A percentile compares a stretch with the other conserved stretches of the same genome.
phyloP scores from a whole-genome alignment of 345 rosid genomes.

The Erucastrum elatum region DNA sequence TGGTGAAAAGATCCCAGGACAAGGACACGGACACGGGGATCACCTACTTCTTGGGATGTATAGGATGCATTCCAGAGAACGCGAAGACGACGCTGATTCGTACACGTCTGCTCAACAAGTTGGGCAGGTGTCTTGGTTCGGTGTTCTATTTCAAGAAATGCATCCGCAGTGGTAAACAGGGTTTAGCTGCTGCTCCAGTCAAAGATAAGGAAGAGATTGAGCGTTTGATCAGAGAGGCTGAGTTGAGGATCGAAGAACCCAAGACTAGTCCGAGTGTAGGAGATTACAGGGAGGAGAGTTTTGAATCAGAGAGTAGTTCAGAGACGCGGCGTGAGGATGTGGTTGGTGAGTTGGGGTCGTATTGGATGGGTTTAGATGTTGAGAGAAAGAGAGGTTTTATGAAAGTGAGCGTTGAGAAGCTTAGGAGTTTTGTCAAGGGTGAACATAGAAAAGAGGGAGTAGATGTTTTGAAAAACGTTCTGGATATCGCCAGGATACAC shows the following conservation, averaged over 20 bases:
- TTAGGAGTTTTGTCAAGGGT: background rate
- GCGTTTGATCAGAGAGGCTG: background rate
- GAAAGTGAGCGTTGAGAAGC: slow-evolving; percentile 18
- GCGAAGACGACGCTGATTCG: background rate
- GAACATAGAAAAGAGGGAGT: background rate
- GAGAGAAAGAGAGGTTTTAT: slow-evolving; percentile 10
- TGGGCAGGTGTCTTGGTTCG: background rate
- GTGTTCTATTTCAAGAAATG: background rate
- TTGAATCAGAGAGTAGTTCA: background rate
- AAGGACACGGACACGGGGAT: background rate
- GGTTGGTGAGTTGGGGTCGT: background rate
- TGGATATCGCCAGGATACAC: background rate
- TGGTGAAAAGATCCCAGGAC: background rate
- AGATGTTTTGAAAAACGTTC: background rate
- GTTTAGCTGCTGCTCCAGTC: background rate
- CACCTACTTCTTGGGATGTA: background rate
- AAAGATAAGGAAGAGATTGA: background rate
- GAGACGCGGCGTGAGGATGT: background rate
- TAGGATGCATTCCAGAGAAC: background rate
- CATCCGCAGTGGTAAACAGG: background rate
- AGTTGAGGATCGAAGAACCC: background rate
- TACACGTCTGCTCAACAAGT: background rate
- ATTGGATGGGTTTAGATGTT: slow-evolving; percentile 17
- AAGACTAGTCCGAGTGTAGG: background rate
- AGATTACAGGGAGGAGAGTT: background rate